Evolutionary conservation across 306 rosid genomes (phyloP).

Genomic region (Carpinus fangiana): DNA sequence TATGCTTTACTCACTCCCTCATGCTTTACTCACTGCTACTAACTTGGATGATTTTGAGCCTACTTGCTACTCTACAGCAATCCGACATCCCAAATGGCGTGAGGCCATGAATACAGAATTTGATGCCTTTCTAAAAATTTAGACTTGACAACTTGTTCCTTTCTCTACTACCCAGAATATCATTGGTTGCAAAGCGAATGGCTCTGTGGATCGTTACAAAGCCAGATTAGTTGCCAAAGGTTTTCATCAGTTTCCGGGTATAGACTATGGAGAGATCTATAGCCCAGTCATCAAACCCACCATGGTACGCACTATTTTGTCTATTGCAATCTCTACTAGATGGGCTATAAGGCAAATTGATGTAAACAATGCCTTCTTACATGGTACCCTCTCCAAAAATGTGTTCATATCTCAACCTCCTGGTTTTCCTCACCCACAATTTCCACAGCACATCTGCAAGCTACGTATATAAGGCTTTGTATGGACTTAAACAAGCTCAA

Average conservation of each 20-base stretch:
- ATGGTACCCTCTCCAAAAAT: not conserved
- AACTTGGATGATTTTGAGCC: too few relatives aligned
- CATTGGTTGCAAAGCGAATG: not conserved
- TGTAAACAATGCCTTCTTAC: not conserved
- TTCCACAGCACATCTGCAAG: not conserved
- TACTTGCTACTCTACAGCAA: not conserved
- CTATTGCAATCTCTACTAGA: not conserved
- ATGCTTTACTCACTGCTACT: too few relatives aligned
- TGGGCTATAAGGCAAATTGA: not conserved
- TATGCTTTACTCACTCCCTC: not conserved
- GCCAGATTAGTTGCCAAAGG: not conserved
- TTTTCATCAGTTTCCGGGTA: not conserved
- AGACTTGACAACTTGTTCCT: not conserved
- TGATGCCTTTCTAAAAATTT: not conserved
- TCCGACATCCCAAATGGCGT: not conserved
- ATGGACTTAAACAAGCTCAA: not conserved
- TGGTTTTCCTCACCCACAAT: not conserved
- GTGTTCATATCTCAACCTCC: not conserved
- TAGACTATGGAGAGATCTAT: not conserved
- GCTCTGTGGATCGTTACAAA: not conserved
- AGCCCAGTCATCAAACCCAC: not conserved
- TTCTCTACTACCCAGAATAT: not conserved
- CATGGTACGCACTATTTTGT: not conserved
- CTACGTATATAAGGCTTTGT: not conserved
- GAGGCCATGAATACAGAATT: not conserved